A percentile compares a stretch with the other conserved stretches of the same genome.
phyloP scores from a whole-genome alignment of 495 filamentous ascomycete species.

The Oleoguttula mirabilis region DNA sequence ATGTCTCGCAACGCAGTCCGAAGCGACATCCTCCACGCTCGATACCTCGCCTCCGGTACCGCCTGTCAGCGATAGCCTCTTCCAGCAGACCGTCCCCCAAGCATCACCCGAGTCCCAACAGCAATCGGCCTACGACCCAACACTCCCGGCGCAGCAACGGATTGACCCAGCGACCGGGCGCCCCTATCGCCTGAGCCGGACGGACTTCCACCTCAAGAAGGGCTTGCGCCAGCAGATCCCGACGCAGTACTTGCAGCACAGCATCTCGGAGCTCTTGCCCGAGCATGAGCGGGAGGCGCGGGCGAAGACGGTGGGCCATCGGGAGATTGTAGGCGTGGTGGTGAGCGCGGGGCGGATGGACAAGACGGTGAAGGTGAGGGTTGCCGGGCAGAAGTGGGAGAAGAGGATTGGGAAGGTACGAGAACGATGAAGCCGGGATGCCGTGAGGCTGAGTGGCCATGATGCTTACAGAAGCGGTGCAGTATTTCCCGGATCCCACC shows the following conservation, averaged over 20 bases:
- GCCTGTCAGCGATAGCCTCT: not conserved
- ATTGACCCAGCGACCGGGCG: conserved; percentile 4
- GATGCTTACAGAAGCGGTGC: not conserved
- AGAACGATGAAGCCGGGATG: too few relatives aligned
- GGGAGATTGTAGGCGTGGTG: conserved; percentile 42
- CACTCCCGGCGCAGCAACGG: conserved; percentile 1
- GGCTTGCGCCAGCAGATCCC: conserved; percentile 14
- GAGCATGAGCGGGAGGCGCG: conserved; percentile 6
- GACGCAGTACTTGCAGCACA: conserved; percentile 16
- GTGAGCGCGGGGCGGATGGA: conserved; percentile 57
- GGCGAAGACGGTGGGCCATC: conserved; percentile 3
- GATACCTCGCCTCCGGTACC: not conserved
- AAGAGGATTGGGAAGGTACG: conserved; percentile 32
- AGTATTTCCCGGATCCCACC: conserved; percentile 31
- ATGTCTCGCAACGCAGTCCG: conserved; percentile 15
- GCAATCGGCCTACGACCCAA: conserved; percentile 6
- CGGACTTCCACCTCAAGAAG: conserved; percentile 12
- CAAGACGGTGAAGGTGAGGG: conserved; percentile 57
- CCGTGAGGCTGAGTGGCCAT: too few relatives aligned
- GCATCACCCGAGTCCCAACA: not conserved
- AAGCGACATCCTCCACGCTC: not conserved
- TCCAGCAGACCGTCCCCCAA: not conserved
- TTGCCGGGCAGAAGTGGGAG: conserved; percentile 51
- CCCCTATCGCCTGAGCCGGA: conserved; percentile 1
- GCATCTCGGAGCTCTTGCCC: conserved; percentile 2